Base-by-base conservation (phyloP, 1,139 yeast genomes). In the Protomyces inundatus region DNA sequence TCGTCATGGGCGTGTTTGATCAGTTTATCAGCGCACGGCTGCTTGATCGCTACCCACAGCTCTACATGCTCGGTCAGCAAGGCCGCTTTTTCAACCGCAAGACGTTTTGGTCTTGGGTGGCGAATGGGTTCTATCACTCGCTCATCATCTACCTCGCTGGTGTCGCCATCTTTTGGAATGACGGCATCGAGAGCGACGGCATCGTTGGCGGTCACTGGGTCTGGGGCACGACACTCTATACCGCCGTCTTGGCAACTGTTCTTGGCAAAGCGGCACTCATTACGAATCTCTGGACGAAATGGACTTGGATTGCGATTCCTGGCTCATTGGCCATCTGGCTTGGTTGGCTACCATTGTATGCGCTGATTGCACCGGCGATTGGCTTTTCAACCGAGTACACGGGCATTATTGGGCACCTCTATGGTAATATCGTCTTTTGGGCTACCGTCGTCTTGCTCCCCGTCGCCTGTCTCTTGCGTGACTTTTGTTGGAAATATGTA, bases 71-170 rank as follows among this genome's bases (percentile, higher is more conserved):
- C 57, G 98, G 99, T 4, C 98, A 93, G 75, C 80, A 83, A 68
- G 88, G 95, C 42, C 85, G 83, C 66, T 93, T 93, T 67, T 89
- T 95, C 79, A 93, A 93, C 69, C 96, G 90, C 6, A 80, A 84
- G 6, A 91, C 90, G 55, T 95, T 95, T 75, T 93, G 98, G 98
- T 90, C 96, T 35, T 95, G 98, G 98, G 88, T 93, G 61, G 77
- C 85, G 59, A 95, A 95, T 75, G 99, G 98, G 0, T 93, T 95
- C 72, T 95, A 83, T 75, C 99, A 95, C 73, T 90, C 97, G 7
- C 89, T 90, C 1, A 79, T 95, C 9, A 86, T 90, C 14, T 95
- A 87, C 74, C 77, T 91, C 54, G 86, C 95, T 46, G 81, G 90
- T 9, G 81, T 81, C 65, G 82, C 84, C 70, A 86, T 91, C 54